Base-by-base conservation (phyloP, 805 yeast genomes). In the Teunomyces pallodes region DNA sequence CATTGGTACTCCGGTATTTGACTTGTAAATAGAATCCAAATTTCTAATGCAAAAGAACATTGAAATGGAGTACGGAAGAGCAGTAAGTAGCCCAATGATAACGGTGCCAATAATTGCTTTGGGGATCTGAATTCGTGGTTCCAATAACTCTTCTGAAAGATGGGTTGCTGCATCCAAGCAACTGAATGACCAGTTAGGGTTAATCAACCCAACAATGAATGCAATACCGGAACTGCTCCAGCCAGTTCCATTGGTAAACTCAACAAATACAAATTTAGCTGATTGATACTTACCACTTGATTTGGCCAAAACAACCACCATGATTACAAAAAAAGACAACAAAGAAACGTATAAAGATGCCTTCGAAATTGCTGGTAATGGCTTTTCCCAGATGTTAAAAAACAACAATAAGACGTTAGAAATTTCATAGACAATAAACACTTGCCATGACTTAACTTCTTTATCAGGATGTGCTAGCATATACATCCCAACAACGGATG, bases 111-210 rank as follows among this genome's bases (percentile, higher is more conserved):
- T 69, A 53, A 84, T 82, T 2, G 86, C 82, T 43, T 74, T 74
- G 16, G 89, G 88, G 46, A 83, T 81, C 52, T 79, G 74, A 43
- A 76, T 70, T 56, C 79, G 79, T 4, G 90, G 87, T 26, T 76
- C 69, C 33, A 75, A 67, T 32, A 76, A 75, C 58, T 84, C 90
- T 59, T 85, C 90, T 17, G 86, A 82, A 77, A 85, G 74, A 57
- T 84, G 90, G 2, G 88, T 82, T 2, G 88, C 87, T 48, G 83
- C 80, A 58, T 84, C 90, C 43, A 83, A 71, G 54, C 89, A 83
- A 26, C 82, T 75, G 67, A 83, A 83, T 8, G 84, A 79, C 87
- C 87, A 84, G 47, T 81, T 79, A 5, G 88, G 86, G 59, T 83
- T 83, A 54, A 84, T 77, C 42, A 84, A 64, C n/a, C 90, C 89